Evolutionary conservation across 2,329 filamentous ascomycete genomes (phyloP), one percentile per base, ranked within the genome.

Genomic region (Zymoseptoria brevis): DNA sequence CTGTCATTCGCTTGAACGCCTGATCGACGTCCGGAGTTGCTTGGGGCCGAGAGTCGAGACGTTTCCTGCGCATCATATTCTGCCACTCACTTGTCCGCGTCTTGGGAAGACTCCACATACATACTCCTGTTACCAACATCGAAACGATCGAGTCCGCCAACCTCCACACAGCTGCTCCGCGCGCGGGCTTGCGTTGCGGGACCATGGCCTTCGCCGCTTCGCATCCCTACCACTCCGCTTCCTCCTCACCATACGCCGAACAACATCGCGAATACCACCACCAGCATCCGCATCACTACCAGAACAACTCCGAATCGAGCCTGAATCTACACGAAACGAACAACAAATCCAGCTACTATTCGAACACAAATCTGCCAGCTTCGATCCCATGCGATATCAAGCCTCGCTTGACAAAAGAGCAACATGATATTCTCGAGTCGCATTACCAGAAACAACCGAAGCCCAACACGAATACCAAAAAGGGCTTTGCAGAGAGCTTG

Each of bases 381-480:
- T 70, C 71, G 22, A 62, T 71, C 58, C 60, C 65, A 57, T 68
- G 71, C 67, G 77, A 80, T 68, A 76, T 79, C 67, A 80, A 80
- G 71, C 78, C 78, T 49, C 76, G 78, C 60, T 73, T 80, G 51
- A 80, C 78, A 61, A 80, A 80, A 68, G 77, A 80, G 67, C 79
- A 81, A 69, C 78, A 80, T 64, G 78, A 80, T 66, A 75, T 80
- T 56, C 74, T 81, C 63, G 79, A 81, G 68, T 68, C 71, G 45
- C 76, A 81, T 61, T 81, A 79, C 65, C 73, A 74, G 66, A 70
- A 73, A 61, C 76, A 80, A 68, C 71, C 73, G 62, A 81, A 81
- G 71, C 79, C 79, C 29, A 79, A 73, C 64, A 81, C 79, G 45
- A 75, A 70, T 67, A 76, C 74, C 49, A 81, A 81, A 70, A 80